A percentile compares a stretch with the other conserved stretches of the same genome.
Evolutionary conservation across 108 stramenopile genomes (phyloP).

Genomic region (Mediolabrus comicus): DNA sequence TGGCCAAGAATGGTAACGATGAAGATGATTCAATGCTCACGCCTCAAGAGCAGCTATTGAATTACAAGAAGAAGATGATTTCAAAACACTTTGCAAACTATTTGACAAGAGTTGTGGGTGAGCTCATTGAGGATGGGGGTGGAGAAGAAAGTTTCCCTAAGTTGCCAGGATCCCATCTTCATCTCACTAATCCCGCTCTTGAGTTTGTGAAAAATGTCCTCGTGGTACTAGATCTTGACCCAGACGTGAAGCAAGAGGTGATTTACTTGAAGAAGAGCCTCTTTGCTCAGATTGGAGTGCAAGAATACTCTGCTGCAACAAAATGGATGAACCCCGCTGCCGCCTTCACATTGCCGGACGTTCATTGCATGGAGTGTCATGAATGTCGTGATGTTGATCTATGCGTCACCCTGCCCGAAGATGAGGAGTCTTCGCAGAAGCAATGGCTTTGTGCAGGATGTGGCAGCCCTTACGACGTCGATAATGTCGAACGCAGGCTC

Average conservation of each 20-base stretch:
- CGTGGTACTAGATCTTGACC: slow-evolving; percentile 85
- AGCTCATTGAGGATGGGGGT: slow-evolving; percentile 70
- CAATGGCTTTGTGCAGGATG: slow-evolving; percentile 92
- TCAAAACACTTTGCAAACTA: slow-evolving; percentile 75
- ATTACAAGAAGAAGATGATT: slow-evolving; percentile 79
- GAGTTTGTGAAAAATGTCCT: slow-evolving; percentile 94
- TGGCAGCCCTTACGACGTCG: slow-evolving; percentile 76
- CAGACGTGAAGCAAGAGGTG: slow-evolving; percentile 79
- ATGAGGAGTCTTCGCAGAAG: slow-evolving; percentile 54
- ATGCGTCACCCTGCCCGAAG: slow-evolving; percentile 70
- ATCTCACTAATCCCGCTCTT: slow-evolving; percentile 74
- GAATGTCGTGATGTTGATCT: slow-evolving; percentile 92
- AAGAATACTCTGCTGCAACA: slow-evolving; percentile 90
- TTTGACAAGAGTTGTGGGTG: slow-evolving; percentile 77
- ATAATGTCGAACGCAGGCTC: slow-evolving; percentile 80
- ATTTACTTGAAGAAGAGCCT: slow-evolving; percentile 80
- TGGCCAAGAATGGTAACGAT: slow-evolving; percentile 30
- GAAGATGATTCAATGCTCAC: slow-evolving; percentile 21
- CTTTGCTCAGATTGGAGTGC: slow-evolving; percentile 91
- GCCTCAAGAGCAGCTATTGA: slow-evolving; percentile 60
- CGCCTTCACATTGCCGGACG: slow-evolving; percentile 88
- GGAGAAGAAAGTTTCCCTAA: slow-evolving; percentile 53
- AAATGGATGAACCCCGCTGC: slow-evolving; percentile 88
- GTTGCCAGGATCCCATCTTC: slow-evolving; percentile 66
- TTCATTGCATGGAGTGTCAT: slow-evolving; percentile 93